Evolutionary conservation across 176 grass and related monocot genomes (phyloP).

Genomic region (Avena sativa): DNA sequence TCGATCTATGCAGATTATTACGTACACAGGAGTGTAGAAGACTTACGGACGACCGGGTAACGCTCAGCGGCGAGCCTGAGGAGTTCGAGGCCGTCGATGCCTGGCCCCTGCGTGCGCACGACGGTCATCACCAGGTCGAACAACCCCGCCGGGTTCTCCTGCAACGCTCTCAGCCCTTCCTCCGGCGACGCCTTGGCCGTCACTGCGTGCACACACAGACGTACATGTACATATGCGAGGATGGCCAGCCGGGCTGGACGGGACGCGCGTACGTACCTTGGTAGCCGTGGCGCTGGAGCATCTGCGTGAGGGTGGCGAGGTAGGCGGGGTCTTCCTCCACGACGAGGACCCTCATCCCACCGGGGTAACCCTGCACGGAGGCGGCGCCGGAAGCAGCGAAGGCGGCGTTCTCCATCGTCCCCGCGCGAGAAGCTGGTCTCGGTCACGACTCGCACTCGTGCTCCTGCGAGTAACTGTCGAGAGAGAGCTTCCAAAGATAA

Average conservation of each 20-base stretch:
- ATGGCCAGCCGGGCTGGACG: neutral
- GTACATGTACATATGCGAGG: neutral
- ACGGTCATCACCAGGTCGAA: slow-evolving; percentile 13
- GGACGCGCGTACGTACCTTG: neutral
- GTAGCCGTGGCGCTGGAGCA: slow-evolving; percentile 1
- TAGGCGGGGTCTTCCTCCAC: neutral
- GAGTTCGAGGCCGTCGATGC: slow-evolving; percentile 3
- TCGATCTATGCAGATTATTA: neutral
- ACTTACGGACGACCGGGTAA: slow-evolving; percentile 14
- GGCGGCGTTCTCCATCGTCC: neutral
- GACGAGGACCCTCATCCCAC: neutral
- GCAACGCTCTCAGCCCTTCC: neutral
- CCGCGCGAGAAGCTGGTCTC: neutral
- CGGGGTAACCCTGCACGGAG: neutral
- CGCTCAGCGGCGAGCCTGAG: neutral
- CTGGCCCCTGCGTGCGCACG: neutral
- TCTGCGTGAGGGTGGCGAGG: neutral
- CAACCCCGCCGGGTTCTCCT: neutral
- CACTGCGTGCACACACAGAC: neutral
- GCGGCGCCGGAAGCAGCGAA: neutral
- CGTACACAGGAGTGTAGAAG: too few species aligned
- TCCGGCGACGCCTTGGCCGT: neutral
- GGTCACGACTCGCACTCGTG: neutral
- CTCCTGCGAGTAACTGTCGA: neutral
- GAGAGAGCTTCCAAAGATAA: neutral